Percentiles rank a stretch among this genome's conserved stretches.
phyloP scores from a whole-genome alignment of 2,329 filamentous ascomycete species.

The Aspergillus niger region DNA sequence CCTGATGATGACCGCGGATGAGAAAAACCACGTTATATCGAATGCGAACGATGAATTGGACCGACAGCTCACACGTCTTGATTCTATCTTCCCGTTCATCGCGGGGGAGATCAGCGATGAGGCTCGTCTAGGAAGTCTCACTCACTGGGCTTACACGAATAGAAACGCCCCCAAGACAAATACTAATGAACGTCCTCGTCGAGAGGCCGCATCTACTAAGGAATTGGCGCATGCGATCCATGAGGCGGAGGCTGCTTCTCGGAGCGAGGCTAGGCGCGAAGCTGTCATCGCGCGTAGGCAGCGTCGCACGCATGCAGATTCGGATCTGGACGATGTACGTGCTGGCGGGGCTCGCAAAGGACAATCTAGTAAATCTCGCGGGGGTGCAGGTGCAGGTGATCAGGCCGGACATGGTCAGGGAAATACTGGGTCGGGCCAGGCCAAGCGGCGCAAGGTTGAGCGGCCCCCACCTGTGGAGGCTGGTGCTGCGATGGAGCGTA shows the following conservation, averaged over 20 bases:
- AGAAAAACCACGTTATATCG: slow-evolving; percentile 95
- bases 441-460: slow-evolving; percentile 81
- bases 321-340: slow-evolving; percentile 72
- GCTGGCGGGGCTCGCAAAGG: slow-evolving; percentile 57
- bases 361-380: slow-evolving; percentile 53
- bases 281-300: slow-evolving; percentile 76
- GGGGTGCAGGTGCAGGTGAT: slow-evolving; percentile 25
- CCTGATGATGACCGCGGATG: slow-evolving; percentile 87
- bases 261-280: slow-evolving; percentile 83
- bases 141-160: slow-evolving; percentile 94
- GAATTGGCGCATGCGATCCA: slow-evolving; percentile 69
- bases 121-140: slow-evolving; percentile 85
- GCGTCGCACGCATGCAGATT: slow-evolving; percentile 71
- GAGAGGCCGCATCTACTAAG: slow-evolving; percentile 76
- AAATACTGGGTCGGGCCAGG: slow-evolving; percentile 53
- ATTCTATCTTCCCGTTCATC: slow-evolving; percentile 83
- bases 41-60: slow-evolving; percentile 88
- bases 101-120: slow-evolving; percentile 91
- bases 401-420: slow-evolving; percentile 44
- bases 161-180: slow-evolving; percentile 62
- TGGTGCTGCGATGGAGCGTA: slow-evolving; percentile 42
- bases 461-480: slow-evolving; percentile 53
- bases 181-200: slow-evolving; percentile 70
- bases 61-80: slow-evolving; percentile 79
- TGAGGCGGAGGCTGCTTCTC: slow-evolving; percentile 78